These are phyloP conservation scores for Sarocladium strictum DNA, from an alignment of 2,329 filamentous ascomycete species.

Conservation along the genomic window DNA sequence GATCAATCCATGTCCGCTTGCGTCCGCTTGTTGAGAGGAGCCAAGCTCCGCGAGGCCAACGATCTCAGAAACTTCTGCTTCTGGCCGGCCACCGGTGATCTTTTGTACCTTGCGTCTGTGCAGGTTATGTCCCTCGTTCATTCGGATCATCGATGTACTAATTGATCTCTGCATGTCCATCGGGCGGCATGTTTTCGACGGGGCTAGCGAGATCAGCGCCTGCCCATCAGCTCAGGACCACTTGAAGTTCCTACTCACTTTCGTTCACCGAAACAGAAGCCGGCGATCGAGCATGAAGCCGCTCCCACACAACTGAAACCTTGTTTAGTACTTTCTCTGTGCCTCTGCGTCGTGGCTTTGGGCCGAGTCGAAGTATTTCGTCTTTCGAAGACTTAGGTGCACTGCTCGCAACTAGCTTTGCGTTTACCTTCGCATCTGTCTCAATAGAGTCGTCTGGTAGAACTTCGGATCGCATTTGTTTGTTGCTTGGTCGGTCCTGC, in stretches of 20 bases:
- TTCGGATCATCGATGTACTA: conserved; percentile 24
- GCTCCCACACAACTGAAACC: conserved; percentile 27
- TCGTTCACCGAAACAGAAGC: not conserved
- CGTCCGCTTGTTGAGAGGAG: conserved; percentile 19
- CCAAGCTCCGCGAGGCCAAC: not conserved
- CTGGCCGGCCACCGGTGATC: conserved; percentile 23
- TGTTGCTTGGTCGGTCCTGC: not conserved
- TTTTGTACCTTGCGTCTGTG: conserved; percentile 28
- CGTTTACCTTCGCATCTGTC: conserved; percentile 27
- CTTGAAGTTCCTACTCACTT: not conserved
- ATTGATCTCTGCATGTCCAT: conserved; percentile 14
- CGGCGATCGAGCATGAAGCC: conserved; percentile 20
- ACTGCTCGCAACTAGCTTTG: conserved; percentile 31
- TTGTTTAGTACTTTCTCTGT: conserved; percentile 27
- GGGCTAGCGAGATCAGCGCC: not conserved
- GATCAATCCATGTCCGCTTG: not conserved
- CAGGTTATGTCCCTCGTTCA: conserved; percentile 29
- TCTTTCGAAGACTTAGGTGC: conserved; percentile 27
- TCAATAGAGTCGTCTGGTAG: conserved; percentile 8
- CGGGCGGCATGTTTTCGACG: conserved; percentile 4
- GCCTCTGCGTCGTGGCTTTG: conserved; percentile 22
- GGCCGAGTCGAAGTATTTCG: conserved; percentile 11
- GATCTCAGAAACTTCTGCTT: not conserved
- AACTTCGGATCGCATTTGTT: not conserved
- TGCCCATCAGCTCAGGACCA: not conserved